These are phyloP conservation scores for Penicillium corylophilum DNA, from an alignment of 2,329 filamentous ascomycete genomes.

Conservation along the genomic window DNA sequence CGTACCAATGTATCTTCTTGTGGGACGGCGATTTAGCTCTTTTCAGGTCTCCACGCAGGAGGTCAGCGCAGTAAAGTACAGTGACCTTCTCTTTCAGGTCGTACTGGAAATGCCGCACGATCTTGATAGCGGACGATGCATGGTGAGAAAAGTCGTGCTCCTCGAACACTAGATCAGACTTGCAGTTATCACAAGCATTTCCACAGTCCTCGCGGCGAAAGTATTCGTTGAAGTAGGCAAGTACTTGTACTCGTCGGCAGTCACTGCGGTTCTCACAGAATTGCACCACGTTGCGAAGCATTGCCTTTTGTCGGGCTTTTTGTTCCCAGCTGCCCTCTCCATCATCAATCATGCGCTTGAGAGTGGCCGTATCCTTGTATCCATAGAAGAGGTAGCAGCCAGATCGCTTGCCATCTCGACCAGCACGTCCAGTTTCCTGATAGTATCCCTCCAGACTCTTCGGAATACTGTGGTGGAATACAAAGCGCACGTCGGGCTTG, in stretches of 20 bases:
- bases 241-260: constrained; percentile 82
- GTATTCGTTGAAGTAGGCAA: constrained; percentile 89
- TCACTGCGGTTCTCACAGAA: constrained; percentile 89
- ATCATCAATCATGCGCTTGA: constrained; percentile 80
- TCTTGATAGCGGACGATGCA: constrained; percentile 67
- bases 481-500: constrained; percentile 93
- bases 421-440: constrained; percentile 93
- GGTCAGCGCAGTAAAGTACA: constrained; percentile 76
- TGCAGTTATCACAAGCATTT: constrained; percentile 85
- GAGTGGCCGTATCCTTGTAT: constrained; percentile 70
- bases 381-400: constrained; percentile 89
- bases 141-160: constrained; percentile 73
- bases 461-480: constrained; percentile 88
- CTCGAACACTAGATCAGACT: constrained; percentile 68
- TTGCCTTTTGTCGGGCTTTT: constrained; percentile 77
- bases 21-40: constrained; percentile 55
- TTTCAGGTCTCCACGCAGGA: constrained; percentile 70
- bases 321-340: constrained; percentile 74
- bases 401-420: constrained; percentile 82
- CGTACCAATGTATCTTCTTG: constrained; percentile 59
- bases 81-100: constrained; percentile 58
- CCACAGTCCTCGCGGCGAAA: constrained; percentile 73
- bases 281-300: constrained; percentile 80
- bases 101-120: constrained; percentile 60
- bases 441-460: constrained; percentile 98